Conservation (phyloP, 495 filamentous ascomycete genomes). For the Aspergillus egyptiacus region DNA sequence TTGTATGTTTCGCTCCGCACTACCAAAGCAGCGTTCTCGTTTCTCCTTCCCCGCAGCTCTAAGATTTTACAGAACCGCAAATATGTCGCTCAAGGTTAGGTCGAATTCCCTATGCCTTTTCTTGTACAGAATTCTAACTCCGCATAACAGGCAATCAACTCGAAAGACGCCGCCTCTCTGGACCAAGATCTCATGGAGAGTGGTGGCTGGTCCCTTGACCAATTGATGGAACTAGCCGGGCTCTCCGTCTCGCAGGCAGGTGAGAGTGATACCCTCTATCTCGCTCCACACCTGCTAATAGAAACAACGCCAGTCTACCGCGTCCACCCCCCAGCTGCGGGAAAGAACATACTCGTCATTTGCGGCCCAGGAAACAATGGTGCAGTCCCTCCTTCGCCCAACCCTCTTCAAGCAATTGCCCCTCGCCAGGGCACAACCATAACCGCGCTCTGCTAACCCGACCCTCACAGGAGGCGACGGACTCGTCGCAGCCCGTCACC, state of each 20-base stretch:
- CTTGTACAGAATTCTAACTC: no score
- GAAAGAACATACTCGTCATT: conserved; percentile 73
- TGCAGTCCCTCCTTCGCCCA: conserved; percentile 24
- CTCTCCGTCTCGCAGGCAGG: conserved; percentile 90
- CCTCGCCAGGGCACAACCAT: background rate
- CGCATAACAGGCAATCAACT: conserved; percentile 63
- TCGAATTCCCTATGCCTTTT: no score
- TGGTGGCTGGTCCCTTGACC: conserved; percentile 90
- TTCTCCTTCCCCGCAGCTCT: conserved; percentile 9
- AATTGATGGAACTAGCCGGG: conserved; percentile 95
- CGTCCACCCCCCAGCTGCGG: conserved; percentile 68
- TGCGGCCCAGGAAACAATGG: conserved; percentile 96
- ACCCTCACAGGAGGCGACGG: conserved; percentile 70
- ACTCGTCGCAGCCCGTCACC: conserved; percentile 87
- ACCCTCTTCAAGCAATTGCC: background rate
- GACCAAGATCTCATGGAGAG: conserved; percentile 92
- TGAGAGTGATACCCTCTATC: conserved; percentile 23
- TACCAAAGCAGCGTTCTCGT: conserved; percentile 10
- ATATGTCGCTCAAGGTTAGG: conserved; percentile 40
- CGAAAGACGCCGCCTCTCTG: conserved; percentile 79
- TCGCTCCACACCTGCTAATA: background rate
- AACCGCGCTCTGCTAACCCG: background rate
- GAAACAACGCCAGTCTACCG: conserved; percentile 84
- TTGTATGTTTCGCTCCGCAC: conserved; percentile 24
- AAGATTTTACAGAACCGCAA: conserved; percentile 27